These are phyloP conservation scores for Colletotrichum trifolii DNA, from an alignment of 2,329 filamentous ascomycete species.

Conservation along the genomic window DNA sequence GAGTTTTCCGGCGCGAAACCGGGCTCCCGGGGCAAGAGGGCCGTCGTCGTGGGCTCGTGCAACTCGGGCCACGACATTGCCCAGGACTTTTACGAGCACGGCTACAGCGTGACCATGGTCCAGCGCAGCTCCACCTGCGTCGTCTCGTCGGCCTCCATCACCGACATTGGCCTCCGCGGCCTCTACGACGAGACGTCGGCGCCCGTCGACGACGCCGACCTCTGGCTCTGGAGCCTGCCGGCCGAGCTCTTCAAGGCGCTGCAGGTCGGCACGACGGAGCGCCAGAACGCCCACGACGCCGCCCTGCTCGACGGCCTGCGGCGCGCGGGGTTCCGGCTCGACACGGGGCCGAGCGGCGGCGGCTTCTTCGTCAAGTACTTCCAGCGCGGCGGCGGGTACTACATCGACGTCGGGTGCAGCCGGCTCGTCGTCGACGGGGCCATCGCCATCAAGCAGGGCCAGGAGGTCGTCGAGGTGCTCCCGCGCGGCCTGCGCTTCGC, in stretches of 20 bases:
- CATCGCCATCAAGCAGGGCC: slow-evolving; percentile 57
- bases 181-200: slow-evolving; percentile 65
- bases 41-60: slow-evolving; percentile 74
- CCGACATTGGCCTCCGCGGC: slow-evolving; percentile 63
- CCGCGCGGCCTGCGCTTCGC: slow-evolving; percentile 58
- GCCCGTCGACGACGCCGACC: slow-evolving; percentile 73
- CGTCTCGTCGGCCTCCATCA: slow-evolving; percentile 64
- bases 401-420: slow-evolving; percentile 42
- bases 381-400: slow-evolving; percentile 47
- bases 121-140: slow-evolving; percentile 76
- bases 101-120: slow-evolving; percentile 75
- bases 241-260: slow-evolving; percentile 69
- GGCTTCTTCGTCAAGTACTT: slow-evolving; percentile 57
- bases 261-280: slow-evolving; percentile 57
- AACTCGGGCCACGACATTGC: slow-evolving; percentile 78
- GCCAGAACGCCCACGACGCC: slow-evolving; percentile 51
- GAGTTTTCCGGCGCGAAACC: slow-evolving; percentile 65
- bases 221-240: slow-evolving; percentile 68
- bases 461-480: slow-evolving; percentile 64
- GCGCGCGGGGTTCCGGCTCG: slow-evolving; percentile 70
- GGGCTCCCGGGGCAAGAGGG: slow-evolving; percentile 64
- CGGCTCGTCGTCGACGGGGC: slow-evolving; percentile 45
- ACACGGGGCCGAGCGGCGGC: slow-evolving; percentile 62
- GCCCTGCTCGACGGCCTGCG: slow-evolving; percentile 56
- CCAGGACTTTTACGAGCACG: slow-evolving; percentile 74